phyloP scores from a whole-genome alignment of 345 rosid genomes.

The Atalantia buxifolia region DNA sequence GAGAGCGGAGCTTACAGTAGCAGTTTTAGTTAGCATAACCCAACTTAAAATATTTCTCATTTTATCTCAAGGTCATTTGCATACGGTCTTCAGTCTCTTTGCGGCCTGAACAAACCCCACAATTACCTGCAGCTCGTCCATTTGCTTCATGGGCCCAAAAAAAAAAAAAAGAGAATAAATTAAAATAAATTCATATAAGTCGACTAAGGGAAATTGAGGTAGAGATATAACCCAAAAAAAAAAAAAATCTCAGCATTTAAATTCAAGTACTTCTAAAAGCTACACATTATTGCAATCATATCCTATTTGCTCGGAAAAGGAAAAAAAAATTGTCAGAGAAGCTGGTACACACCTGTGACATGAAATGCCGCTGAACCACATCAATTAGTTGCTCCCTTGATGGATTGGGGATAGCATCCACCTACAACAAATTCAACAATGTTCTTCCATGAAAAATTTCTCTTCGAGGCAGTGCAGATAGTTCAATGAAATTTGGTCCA shows the following conservation, averaged over 20 bases:
- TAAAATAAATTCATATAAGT: not conserved
- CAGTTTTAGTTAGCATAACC: constrained; percentile 31
- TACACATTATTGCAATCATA: not conserved
- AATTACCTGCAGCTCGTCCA: constrained; percentile 97
- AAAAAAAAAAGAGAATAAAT: not conserved
- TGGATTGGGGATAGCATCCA: constrained; percentile 77
- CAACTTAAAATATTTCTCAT: not conserved
- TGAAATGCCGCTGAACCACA: constrained; percentile 85
- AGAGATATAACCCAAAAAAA: not conserved
- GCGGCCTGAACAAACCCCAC: constrained; percentile 95
- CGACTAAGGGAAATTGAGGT: not conserved
- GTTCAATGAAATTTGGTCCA: not conserved
- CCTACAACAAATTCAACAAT: constrained; percentile 31
- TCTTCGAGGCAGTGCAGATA: not conserved
- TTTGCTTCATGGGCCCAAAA: constrained; percentile 44
- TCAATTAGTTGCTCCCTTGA: constrained; percentile 82
- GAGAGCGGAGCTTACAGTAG: constrained; percentile 15
- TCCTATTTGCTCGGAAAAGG: not conserved
- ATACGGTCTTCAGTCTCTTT: constrained; percentile 62
- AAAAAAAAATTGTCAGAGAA: not conserved
- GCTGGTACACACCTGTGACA: constrained; percentile 69
- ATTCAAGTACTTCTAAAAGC: not conserved
- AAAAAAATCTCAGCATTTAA: not conserved
- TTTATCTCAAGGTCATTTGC: constrained; percentile 39
- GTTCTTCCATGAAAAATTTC: not conserved